These are phyloP conservation scores for Laburnicola sp. DNA, from an alignment of 2,329 filamentous ascomycete species.

Conservation along the genomic window DNA sequence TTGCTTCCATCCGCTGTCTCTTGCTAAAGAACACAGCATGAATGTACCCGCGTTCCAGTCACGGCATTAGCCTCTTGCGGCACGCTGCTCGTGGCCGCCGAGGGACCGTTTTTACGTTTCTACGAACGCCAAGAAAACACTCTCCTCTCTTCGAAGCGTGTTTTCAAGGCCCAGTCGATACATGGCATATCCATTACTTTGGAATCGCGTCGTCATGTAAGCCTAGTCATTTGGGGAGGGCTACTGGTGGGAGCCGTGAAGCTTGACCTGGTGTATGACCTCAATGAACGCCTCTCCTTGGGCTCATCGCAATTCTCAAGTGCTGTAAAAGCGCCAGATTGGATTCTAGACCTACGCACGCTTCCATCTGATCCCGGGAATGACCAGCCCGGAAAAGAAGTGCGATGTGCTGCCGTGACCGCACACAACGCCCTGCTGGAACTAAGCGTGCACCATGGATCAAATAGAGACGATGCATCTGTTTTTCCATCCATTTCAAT, in stretches of 20 bases:
- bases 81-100: constrained; percentile 46
- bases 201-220: constrained; percentile 21
- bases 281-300: constrained; percentile 28
- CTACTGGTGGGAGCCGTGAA: constrained; percentile 53
- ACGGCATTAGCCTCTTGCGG: constrained; percentile 49
- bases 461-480: constrained; percentile 7
- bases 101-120: constrained; percentile 49
- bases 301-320: constrained; percentile 22
- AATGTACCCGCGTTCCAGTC: constrained; percentile 48
- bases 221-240: constrained; percentile 44
- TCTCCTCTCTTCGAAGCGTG: constrained; percentile 41
- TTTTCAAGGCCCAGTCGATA: constrained; percentile 71
- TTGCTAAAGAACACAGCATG: constrained; percentile 38
- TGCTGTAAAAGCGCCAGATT: constrained; percentile 35
- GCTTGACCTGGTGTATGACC: constrained; percentile 19
- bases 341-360: constrained; percentile 42
- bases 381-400: constrained; percentile 8
- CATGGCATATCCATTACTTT: constrained; percentile 67
- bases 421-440: constrained; percentile 82
- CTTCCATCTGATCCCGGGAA: constrained; percentile 16
- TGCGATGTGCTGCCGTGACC: constrained; percentile 59
- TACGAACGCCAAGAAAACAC: constrained; percentile 36
- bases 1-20: neutral
- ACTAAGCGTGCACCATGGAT: constrained; percentile 40
- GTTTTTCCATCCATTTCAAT: constrained; percentile 39